Conservation (phyloP, 257 asterid species). For the Eucommia ulmoides region DNA sequence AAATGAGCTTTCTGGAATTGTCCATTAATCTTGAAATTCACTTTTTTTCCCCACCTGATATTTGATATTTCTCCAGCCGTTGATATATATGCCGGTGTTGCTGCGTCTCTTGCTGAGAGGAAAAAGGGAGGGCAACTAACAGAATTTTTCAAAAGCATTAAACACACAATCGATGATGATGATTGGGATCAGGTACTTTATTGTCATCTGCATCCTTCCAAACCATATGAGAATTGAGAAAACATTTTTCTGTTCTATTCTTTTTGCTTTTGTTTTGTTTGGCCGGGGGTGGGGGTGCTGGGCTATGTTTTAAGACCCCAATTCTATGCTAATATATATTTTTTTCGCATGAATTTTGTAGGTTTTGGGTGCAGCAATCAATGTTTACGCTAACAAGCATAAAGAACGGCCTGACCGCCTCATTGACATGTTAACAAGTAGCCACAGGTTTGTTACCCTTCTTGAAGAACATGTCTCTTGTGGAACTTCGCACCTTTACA, state of each 20-base stretch:
- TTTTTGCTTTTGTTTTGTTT: too few species aligned
- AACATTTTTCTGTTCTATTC: too few species aligned
- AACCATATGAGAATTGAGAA: too few species aligned
- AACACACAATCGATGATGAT: conserved; percentile 90
- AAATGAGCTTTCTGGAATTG: not conserved
- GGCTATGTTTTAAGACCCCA: too few species aligned
- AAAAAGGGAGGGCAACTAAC: conserved; percentile 93
- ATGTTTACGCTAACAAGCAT: conserved; percentile 91
- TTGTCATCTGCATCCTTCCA: too few species aligned
- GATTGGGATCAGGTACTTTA: conserved; percentile 89
- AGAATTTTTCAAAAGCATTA: conserved; percentile 82
- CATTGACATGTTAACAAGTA: conserved; percentile 93
- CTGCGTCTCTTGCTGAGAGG: conserved; percentile 94
- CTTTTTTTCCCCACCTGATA: not conserved
- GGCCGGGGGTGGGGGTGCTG: too few species aligned
- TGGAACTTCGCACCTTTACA: too few species aligned
- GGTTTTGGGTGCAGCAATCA: conserved; percentile 97
- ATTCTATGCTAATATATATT: too few species aligned
- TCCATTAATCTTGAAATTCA: not conserved
- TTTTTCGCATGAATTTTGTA: conserved; percentile 15
- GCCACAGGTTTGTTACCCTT: too few species aligned
- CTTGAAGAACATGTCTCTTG: too few species aligned
- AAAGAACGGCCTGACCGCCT: conserved; percentile 99
- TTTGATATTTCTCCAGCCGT: conserved; percentile 45
- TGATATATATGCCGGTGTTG: conserved; percentile 95